phyloP scores from a whole-genome alignment of 1,284 basidiomycete genomes.

The Cutaneotrichosporon sp. region DNA sequence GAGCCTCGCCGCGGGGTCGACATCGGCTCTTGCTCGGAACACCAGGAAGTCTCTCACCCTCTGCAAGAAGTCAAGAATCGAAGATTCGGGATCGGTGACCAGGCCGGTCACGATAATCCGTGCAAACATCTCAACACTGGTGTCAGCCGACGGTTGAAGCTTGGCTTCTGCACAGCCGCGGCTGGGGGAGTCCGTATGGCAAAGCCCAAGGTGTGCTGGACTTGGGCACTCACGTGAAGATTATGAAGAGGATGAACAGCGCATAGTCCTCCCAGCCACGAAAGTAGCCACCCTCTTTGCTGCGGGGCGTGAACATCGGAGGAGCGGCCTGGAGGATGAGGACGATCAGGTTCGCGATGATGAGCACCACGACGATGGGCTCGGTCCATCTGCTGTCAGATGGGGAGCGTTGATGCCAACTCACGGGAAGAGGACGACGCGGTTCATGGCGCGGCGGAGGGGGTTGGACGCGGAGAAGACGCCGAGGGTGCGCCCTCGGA shows the following conservation, averaged over 20 bases:
- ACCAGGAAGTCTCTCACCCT: conserved; percentile 9
- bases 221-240: conserved; percentile 80
- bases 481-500: conserved; percentile 79
- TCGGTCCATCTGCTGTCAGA: conserved; percentile 73
- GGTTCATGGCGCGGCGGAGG: conserved; percentile 65
- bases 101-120: conserved; percentile 91
- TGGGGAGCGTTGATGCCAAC: conserved; percentile 39
- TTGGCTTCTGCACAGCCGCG: no score
- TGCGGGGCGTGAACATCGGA: conserved; percentile 57
- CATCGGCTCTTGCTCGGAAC: conserved; percentile 8
- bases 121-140: conserved; percentile 79
- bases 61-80: conserved; percentile 56
- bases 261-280: conserved; percentile 83
- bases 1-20: conserved; percentile 2
- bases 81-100: conserved; percentile 81
- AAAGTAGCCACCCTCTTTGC: conserved; percentile 61
- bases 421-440: conserved; percentile 69
- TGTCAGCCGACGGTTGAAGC: not conserved
- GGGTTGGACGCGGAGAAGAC: conserved; percentile 70
- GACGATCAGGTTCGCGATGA: conserved; percentile 80
- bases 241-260: conserved; percentile 76
- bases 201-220: conserved; percentile 29
- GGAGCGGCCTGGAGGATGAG: conserved; percentile 75
- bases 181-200: no score
- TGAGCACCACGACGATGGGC: conserved; percentile 77